Evolutionary conservation across 1,284 basidiomycete genomes (phyloP).

Genomic region (Puccinia triticina): DNA sequence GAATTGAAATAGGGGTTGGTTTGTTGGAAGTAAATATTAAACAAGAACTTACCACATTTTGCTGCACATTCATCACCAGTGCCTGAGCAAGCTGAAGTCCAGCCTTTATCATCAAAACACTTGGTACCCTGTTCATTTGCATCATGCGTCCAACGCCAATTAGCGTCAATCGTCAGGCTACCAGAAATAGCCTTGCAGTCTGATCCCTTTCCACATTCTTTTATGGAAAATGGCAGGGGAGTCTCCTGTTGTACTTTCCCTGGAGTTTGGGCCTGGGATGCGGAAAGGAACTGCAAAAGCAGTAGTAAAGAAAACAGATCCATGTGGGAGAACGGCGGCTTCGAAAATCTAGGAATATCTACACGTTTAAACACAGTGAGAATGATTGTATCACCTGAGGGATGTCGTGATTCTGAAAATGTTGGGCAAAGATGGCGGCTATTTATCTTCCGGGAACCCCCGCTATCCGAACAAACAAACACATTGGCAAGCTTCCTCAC

Average conservation of each 20-base stretch:
- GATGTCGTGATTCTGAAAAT: background rate
- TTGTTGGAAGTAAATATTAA: background rate
- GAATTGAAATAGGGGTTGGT: background rate
- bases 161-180: conserved; percentile 22
- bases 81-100: conserved; percentile 20
- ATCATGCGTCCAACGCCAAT: conserved; percentile 16
- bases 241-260: background rate
- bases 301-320: conserved; percentile 6
- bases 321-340: background rate
- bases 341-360: background rate
- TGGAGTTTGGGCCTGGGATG: background rate
- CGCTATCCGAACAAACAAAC: too few relatives aligned
- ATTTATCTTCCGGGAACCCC: background rate
- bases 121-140: background rate
- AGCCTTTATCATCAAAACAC: background rate
- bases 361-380: background rate
- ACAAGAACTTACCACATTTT: conserved; percentile 14
- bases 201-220: background rate
- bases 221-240: background rate
- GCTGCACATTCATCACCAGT: conserved; percentile 9
- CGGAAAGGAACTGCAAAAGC: background rate
- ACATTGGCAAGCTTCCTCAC: too few relatives aligned
- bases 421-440: background rate
- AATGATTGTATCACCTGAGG: background rate
- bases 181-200: background rate